Percentiles rank a stretch among this genome's conserved stretches.
These are phyloP conservation scores for Solanum hybrid DNA, from an alignment of 305 asterid species.

Conservation along the genomic window DNA sequence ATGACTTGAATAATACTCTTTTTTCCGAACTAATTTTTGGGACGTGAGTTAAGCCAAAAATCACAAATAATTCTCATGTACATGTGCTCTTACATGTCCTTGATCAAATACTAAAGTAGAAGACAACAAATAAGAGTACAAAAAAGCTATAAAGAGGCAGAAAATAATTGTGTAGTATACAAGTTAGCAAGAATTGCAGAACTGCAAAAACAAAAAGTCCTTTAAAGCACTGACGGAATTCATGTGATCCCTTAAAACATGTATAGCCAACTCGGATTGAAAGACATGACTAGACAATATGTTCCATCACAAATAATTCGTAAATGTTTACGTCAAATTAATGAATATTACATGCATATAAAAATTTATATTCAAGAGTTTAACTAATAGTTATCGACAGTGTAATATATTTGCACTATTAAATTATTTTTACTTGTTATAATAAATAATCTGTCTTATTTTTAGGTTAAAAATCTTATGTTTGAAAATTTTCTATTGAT, in stretches of 20 bases:
- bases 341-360: background rate
- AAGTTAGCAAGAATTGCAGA: constrained; percentile 6
- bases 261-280: background rate
- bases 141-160: background rate
- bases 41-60: rapidly evolving
- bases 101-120: background rate
- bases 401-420: background rate
- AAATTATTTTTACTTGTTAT: background rate
- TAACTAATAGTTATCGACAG: background rate
- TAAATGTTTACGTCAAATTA: background rate
- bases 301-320: background rate
- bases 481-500: background rate
- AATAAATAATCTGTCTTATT: background rate
- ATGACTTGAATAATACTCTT: too few species aligned
- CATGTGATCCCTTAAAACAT: background rate
- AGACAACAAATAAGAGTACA: background rate
- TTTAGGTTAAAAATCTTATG: background rate
- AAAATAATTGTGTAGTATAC: background rate
- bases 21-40: rapidly evolving
- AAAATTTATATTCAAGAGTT: background rate
- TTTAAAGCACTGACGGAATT: background rate
- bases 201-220: background rate
- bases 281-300: background rate
- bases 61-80: background rate
- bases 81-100: background rate